These are phyloP conservation scores for Heritiera fomes DNA, from an alignment of 345 rosid genomes.

Conservation along the genomic window DNA sequence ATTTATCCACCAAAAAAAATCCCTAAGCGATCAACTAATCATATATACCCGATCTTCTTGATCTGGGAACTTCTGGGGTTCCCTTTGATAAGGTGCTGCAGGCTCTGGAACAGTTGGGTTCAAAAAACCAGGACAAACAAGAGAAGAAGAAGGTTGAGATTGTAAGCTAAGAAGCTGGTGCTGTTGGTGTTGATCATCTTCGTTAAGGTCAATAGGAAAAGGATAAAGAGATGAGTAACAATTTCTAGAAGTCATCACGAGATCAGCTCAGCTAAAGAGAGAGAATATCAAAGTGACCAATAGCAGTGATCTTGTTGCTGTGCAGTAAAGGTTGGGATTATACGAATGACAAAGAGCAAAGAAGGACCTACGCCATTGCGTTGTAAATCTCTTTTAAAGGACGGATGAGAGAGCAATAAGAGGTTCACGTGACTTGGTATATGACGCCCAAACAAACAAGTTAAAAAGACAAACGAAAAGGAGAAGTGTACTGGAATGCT, in stretches of 20 bases:
- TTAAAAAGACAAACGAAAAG: slow-evolving; percentile 12
- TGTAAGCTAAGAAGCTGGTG: slow-evolving; percentile 41
- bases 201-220: slow-evolving; percentile 60
- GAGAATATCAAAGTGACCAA: slow-evolving; percentile 16
- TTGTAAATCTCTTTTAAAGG: slow-evolving; percentile 5
- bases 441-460: background rate
- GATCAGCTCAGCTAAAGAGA: background rate
- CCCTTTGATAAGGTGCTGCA: slow-evolving; percentile 15
- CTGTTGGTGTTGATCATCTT: slow-evolving; percentile 53
- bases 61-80: slow-evolving; percentile 20
- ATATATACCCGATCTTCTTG: background rate
- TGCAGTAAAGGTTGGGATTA: slow-evolving; percentile 10
- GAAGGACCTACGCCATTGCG: slow-evolving; percentile 10
- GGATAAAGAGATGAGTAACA: slow-evolving; percentile 30
- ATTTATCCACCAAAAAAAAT: too few species aligned
- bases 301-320: background rate
- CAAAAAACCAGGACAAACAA: slow-evolving; percentile 31
- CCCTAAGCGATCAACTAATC: background rate
- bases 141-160: slow-evolving; percentile 32
- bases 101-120: slow-evolving; percentile 38
- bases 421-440: slow-evolving; percentile 24
- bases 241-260: slow-evolving; percentile 43
- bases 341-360: background rate
- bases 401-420: background rate
- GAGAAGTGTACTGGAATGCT: slow-evolving; percentile 14